phyloP scores from a whole-genome alignment of 257 asterid species.

The Nicotiana paniculata region DNA sequence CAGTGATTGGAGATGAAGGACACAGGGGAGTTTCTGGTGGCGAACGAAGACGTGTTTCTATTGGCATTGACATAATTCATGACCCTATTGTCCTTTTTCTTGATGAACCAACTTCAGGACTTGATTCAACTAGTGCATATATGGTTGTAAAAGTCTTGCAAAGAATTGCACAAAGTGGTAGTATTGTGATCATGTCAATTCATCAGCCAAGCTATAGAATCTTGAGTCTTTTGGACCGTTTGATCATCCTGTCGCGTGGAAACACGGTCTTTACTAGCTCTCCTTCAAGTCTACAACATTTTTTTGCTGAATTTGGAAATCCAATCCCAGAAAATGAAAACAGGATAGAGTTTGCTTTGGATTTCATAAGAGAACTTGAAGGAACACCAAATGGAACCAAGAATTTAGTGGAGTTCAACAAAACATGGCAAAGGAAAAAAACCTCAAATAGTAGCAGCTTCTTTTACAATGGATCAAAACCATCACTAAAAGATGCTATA shows the following conservation, averaged over 20 bases:
- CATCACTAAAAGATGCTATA: constrained; percentile 33
- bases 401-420: constrained; percentile 26
- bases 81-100: constrained; percentile 45
- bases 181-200: constrained; percentile 57
- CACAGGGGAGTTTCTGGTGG: constrained; percentile 45
- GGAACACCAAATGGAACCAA: constrained; percentile 19
- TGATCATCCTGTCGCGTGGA: constrained; percentile 36
- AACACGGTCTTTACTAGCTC: constrained; percentile 30
- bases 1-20: constrained; percentile 42
- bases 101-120: constrained; percentile 69
- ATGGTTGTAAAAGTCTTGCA: constrained; percentile 51
- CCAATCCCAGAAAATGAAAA: constrained; percentile 36
- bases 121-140: constrained; percentile 62
- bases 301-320: constrained; percentile 27
- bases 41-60: constrained; percentile 38
- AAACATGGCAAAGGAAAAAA: constrained; percentile 15
- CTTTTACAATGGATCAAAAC: not conserved
- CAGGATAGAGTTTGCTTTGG: constrained; percentile 31
- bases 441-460: not conserved
- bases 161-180: constrained; percentile 47
- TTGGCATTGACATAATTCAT: constrained; percentile 39
- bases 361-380: constrained; percentile 32
- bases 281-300: constrained; percentile 14
- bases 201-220: constrained; percentile 39
- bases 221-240: constrained; percentile 22